A percentile compares a stretch with the other conserved stretches of the same genome.
Conservation (phyloP, 2,329 filamentous ascomycete species). For the Arthroderma sp. region DNA sequence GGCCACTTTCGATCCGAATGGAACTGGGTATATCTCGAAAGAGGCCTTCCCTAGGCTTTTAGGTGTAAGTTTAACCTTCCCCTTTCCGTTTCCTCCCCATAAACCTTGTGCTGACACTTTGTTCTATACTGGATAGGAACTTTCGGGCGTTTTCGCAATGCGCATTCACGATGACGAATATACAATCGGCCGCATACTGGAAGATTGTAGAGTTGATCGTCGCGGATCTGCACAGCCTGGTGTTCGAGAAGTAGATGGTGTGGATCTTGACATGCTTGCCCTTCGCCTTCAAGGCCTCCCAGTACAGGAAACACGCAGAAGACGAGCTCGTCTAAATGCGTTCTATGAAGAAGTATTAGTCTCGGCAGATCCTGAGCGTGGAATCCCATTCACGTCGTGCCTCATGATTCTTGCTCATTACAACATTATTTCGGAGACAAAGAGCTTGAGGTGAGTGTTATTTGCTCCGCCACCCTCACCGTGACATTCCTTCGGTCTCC, state of each 20-base stretch:
- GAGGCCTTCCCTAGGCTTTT: constrained; percentile 79
- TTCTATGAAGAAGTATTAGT: constrained; percentile 97
- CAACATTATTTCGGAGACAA: constrained; percentile 96
- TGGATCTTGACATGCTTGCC: constrained; percentile 68
- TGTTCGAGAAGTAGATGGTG: constrained; percentile 34
- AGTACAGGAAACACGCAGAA: constrained; percentile 56
- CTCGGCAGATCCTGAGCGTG: constrained; percentile 74
- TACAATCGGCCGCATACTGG: constrained; percentile 73
- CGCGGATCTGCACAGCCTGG: constrained; percentile 31
- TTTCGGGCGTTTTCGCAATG: constrained; percentile 95
- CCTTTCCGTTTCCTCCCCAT: neutral
- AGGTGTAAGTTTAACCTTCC: constrained; percentile 42
- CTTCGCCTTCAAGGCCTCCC: constrained; percentile 61
- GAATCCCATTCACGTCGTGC: constrained; percentile 82
- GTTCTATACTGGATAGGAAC: constrained; percentile 40
- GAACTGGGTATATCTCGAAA: constrained; percentile 80
- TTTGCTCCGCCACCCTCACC: constrained; percentile 10
- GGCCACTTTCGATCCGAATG: constrained; percentile 86
- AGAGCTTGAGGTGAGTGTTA: constrained; percentile 62
- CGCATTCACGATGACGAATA: constrained; percentile 87
- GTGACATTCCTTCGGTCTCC: constrained; percentile 14
- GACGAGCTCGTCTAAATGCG: constrained; percentile 71
- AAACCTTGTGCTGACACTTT: neutral
- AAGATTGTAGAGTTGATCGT: constrained; percentile 56
- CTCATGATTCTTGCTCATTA: constrained; percentile 96